phyloP scores from a whole-genome alignment of 768 basidiomycete genomes.

The Agaricus subrufescens region DNA sequence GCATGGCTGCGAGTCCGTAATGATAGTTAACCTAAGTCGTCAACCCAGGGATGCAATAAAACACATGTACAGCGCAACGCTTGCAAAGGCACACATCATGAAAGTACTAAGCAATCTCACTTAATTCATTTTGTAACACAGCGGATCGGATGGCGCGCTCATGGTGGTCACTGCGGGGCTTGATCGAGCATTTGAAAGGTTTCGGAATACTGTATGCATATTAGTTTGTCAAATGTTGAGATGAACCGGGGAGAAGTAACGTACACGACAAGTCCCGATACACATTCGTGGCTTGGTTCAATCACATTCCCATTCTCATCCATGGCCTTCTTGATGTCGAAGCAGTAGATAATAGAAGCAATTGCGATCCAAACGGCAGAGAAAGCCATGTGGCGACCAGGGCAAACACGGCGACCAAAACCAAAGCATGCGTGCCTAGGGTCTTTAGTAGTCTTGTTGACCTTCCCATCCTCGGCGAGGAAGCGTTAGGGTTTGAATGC shows the following conservation, averaged over 20 bases:
- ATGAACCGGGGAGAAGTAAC: background rate
- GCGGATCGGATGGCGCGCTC: conserved; percentile 14
- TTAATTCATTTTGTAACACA: conserved; percentile 5
- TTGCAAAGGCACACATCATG: too few species aligned
- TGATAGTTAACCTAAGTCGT: too few species aligned
- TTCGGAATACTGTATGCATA: conserved; percentile 13
- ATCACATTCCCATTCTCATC: conserved; percentile 13
- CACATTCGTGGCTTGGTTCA: conserved; percentile 9
- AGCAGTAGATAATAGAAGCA: conserved; percentile 17
- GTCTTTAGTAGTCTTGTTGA: conserved; percentile 20
- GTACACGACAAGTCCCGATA: conserved; percentile 16
- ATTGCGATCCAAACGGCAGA: conserved; percentile 21
- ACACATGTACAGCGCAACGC: too few species aligned
- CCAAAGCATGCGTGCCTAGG: conserved; percentile 25
- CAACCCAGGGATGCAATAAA: too few species aligned
- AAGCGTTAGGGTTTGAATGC: conserved; percentile 39
- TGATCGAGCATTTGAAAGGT: conserved; percentile 16
- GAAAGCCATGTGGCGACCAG: conserved; percentile 21
- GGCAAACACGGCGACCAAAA: conserved; percentile 25
- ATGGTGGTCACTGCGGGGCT: conserved; percentile 14
- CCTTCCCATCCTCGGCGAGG: conserved; percentile 19
- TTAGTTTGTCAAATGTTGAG: background rate
- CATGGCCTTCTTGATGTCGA: conserved; percentile 20
- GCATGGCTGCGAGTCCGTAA: too few species aligned
- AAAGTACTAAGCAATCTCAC: too few species aligned